Evolutionary conservation across 768 basidiomycete genomes (phyloP), one percentile per base, ranked within the genome.

Genomic region (Termitomyces sp.): DNA sequence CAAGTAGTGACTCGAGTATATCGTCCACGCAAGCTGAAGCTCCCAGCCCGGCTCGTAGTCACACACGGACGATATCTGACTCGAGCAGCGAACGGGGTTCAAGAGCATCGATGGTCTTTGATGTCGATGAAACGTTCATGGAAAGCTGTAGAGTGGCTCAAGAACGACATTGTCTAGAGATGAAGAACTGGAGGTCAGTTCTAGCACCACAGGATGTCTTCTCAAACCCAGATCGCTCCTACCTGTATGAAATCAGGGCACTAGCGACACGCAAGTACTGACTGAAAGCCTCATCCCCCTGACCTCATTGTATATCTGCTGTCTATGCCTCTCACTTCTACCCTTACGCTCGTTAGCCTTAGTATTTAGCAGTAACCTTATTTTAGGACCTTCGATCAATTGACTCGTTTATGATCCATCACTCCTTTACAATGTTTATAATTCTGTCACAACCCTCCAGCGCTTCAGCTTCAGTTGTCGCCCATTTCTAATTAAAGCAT

Each of bases 211-310:
- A 71, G 44, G 76, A 77, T 56, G 62, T 72, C 29, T 75, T 73
- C 52, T 61, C 71, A 24, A 76, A 80, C 55, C 74, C 80, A 34
- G 85, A 87, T 66, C 83, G 86, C 57, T 80, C 82, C 39, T 79
- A 83, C 64, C 76, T 94, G 36, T 88, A 83, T 70, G 91, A 93
- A 71, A 92, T 94, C 59, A 84, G 91, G 61, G 88, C 87, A 26
- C 81, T 94, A 56, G 91, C 91, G 16, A 92, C 88, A n/a, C 83
- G 90, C 69, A 86, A 85, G 69, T 92, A 92, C 71, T 89, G 82
- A 42, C 57, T 59, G 48, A 43, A 50, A 34, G 31, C 55, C 57
- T 63, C 60, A 44, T 37, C 57, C 26, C 53, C 47, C 52, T 47
- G 39, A 32, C 58, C 59, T 63, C 60, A 47, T 42, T 59, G 39